A percentile compares a stretch with the other conserved stretches of the same genome.
Evolutionary conservation across 106 monocot genomes (phyloP).

Genomic region (Dendrobium officinale): DNA sequence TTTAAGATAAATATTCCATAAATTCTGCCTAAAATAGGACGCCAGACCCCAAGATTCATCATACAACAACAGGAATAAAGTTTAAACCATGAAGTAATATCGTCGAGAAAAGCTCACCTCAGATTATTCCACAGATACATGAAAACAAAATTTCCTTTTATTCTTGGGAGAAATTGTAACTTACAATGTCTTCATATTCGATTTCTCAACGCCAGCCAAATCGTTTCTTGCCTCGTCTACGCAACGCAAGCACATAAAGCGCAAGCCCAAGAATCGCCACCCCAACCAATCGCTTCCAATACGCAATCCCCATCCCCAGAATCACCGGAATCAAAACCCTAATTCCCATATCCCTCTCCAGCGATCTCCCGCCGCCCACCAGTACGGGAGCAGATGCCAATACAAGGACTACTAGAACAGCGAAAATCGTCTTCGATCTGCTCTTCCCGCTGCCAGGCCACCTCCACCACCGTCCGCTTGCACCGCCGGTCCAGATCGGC

Average conservation of each 20-base stretch:
- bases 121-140: too few relatives aligned
- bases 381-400: neutral
- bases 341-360: neutral
- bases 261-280: neutral
- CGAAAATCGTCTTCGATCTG: neutral
- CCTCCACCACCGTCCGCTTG: neutral
- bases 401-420: neutral
- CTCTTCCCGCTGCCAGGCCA: neutral
- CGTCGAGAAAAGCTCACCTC: too few relatives aligned
- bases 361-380: neutral
- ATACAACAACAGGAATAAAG: too few relatives aligned
- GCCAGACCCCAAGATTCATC: too few relatives aligned
- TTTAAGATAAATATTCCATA: too few relatives aligned
- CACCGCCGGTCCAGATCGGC: neutral
- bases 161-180: too few relatives aligned
- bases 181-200: too few relatives aligned
- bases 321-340: conserved; percentile 5
- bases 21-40: too few relatives aligned
- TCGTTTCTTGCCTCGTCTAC: neutral
- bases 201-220: too few relatives aligned
- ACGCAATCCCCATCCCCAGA: neutral
- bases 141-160: too few relatives aligned
- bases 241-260: neutral
- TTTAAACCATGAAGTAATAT: too few relatives aligned
- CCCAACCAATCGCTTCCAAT: neutral